Percentiles rank a stretch among this genome's conserved stretches.
phyloP scores from a whole-genome alignment of 163 green algal species.

The Chlamydomonas reinhardtii region DNA sequence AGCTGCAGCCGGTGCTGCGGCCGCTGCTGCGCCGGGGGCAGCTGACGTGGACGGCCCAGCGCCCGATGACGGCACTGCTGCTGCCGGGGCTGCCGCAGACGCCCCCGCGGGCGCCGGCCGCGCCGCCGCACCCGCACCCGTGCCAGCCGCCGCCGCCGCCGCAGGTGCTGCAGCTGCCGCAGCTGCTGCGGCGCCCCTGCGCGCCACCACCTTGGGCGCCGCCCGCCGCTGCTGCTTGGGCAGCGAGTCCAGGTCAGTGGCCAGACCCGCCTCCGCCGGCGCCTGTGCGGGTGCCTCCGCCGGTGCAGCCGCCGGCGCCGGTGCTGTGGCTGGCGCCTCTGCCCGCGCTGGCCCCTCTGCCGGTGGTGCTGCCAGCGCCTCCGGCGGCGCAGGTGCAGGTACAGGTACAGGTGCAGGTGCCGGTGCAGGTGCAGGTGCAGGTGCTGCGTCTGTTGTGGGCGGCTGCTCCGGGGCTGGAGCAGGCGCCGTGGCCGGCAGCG shows the following conservation, averaged over 20 bases:
- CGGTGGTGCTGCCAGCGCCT: neutral
- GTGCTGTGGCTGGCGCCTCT: neutral
- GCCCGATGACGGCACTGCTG: too few species aligned
- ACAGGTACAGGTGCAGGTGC: neutral
- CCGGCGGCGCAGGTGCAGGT: neutral
- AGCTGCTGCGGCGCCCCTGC: neutral
- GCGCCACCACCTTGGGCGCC: neutral
- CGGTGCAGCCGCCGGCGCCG: neutral
- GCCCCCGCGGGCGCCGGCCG: neutral
- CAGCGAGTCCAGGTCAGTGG: constrained; percentile 6
- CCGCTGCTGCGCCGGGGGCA: neutral
- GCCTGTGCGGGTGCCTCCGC: too few species aligned
- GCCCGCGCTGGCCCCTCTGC: neutral
- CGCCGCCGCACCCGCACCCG: neutral
- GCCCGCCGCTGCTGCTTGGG: constrained; percentile 45
- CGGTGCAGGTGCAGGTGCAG: too few species aligned
- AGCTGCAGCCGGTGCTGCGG: neutral
- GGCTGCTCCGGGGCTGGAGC: too few species aligned
- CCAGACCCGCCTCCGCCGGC: neutral
- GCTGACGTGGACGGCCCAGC: neutral
- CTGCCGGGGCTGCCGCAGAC: neutral
- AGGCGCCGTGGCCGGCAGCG: too few species aligned
- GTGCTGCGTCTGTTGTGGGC: neutral
- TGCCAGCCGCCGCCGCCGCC: neutral
- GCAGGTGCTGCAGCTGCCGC: neutral